Conservation (phyloP, 257 asterid species). For the Misopates orontium region DNA sequence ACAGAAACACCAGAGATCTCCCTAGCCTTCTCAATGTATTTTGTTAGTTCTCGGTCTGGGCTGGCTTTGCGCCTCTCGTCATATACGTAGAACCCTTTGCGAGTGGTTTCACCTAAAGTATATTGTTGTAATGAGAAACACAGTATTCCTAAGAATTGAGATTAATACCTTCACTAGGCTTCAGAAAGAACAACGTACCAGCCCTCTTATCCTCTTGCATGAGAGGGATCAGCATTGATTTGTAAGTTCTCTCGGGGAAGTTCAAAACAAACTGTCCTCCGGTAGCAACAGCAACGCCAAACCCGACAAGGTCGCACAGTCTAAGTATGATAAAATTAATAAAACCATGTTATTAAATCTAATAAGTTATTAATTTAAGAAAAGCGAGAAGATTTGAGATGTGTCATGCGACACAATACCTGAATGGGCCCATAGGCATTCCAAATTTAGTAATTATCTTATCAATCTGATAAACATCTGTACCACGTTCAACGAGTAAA, state of each 20-base stretch:
- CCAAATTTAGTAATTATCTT: constrained; percentile 79
- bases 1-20: constrained; percentile 71
- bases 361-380: neutral
- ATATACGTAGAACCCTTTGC: constrained; percentile 72
- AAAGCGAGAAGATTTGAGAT: neutral
- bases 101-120: constrained; percentile 74
- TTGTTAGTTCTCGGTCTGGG: constrained; percentile 88
- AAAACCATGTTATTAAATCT: no score
- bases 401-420: constrained; percentile 38
- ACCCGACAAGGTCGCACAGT: constrained; percentile 87
- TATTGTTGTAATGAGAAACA: constrained; percentile 19
- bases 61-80: constrained; percentile 80
- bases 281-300: constrained; percentile 86
- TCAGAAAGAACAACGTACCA: constrained; percentile 41
- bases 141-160: neutral
- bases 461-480: constrained; percentile 79
- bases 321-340: constrained; percentile 31
- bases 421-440: constrained; percentile 98
- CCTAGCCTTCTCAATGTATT: constrained; percentile 74
- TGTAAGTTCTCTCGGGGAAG: constrained; percentile 83
- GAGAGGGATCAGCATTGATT: constrained; percentile 79
- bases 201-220: constrained; percentile 92
- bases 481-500: constrained; percentile 81
- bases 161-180: neutral
- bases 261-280: constrained; percentile 73